Base-by-base conservation (phyloP, 2,329 filamentous ascomycete species). In the Penicillium brevicompactum region DNA sequence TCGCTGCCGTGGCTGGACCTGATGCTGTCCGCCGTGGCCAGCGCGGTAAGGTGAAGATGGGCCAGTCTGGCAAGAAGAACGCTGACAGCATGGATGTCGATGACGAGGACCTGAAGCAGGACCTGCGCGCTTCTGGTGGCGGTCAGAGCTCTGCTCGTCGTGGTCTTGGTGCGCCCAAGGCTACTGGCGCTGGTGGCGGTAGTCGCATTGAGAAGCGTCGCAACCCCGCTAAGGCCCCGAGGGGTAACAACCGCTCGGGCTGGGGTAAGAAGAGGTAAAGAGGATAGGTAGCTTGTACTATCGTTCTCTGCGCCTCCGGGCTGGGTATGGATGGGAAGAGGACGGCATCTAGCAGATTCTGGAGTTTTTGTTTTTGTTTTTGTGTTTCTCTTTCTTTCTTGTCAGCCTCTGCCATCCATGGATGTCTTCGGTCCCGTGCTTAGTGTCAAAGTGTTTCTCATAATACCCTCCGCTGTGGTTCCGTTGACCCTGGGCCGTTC, bases 21-120 rank as follows among this genome's bases (percentile, higher is more conserved):
- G 82, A 86, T 66, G 82, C 83, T 8, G 78, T 83, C 32, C 77
- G 82, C 55, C 75, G 82, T 31, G 84, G 84, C 34, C 82, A 84
- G 66, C 81, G 81, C 64, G 84, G 84, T 11, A 83, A 82, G 65
- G 71, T 87, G 58, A 86, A 85, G 74, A 84, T 87, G 67, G 82
- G 80, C 51, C 73, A 80, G 74, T 65, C 69, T 51, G 63, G 71
- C 54, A 69, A 64, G 44, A 66, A 70, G 57, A 73, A 60, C 56
- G 66, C 64, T 38, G 72, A 70, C 38, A 71, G 70, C 49, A 75
- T 75, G 72, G 76, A 80, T 53, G 61, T 80, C 52, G 78, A 80
- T 60, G 77, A 77, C 6, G 63, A 66, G 1, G 60, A 66, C 4
- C 37, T 66, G n/a, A 59, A 60, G 47, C 53, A 65, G 32, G 55